Evolutionary conservation across 2,329 filamentous ascomycete genomes (phyloP).

Genomic region (Botrytis deweyae): DNA sequence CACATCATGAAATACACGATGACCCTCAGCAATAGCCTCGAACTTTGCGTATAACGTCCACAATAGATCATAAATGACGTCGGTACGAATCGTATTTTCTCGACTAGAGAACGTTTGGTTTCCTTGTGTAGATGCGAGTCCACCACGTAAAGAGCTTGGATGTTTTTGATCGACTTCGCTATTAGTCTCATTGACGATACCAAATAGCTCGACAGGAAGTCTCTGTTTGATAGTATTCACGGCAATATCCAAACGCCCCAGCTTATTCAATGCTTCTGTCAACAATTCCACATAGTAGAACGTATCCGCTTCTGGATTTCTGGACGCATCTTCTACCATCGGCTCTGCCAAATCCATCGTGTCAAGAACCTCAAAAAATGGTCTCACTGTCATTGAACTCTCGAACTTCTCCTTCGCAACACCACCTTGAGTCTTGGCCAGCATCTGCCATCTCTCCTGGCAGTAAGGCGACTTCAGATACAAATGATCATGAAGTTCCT

Average conservation of each 20-base stretch:
- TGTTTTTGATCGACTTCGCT: conserved; percentile 91
- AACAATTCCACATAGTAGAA: conserved; percentile 90
- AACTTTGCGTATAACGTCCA: conserved; percentile 96
- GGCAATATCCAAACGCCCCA: conserved; percentile 80
- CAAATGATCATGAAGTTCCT: conserved; percentile 94
- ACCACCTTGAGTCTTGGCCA: conserved; percentile 65
- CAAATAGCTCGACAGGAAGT: conserved; percentile 88
- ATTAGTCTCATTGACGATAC: conserved; percentile 91
- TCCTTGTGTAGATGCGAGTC: conserved; percentile 50
- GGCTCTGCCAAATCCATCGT: conserved; percentile 58
- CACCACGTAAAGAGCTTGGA: conserved; percentile 71
- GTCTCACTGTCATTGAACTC: conserved; percentile 44
- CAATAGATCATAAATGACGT: conserved; percentile 86
- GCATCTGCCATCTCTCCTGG: conserved; percentile 88
- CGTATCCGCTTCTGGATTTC: conserved; percentile 92
- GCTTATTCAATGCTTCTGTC: conserved; percentile 85
- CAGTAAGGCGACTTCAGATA: conserved; percentile 98
- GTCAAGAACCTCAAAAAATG: conserved; percentile 61
- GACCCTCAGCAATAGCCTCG: conserved; percentile 92
- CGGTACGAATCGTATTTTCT: conserved; percentile 73
- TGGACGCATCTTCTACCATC: conserved; percentile 81
- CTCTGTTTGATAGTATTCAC: conserved; percentile 90
- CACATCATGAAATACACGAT: conserved; percentile 90
- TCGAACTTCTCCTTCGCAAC: conserved; percentile 45
- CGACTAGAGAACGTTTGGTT: conserved; percentile 64